Conservation (phyloP, 1,139 yeast genomes). For the Pichia sp. region DNA sequence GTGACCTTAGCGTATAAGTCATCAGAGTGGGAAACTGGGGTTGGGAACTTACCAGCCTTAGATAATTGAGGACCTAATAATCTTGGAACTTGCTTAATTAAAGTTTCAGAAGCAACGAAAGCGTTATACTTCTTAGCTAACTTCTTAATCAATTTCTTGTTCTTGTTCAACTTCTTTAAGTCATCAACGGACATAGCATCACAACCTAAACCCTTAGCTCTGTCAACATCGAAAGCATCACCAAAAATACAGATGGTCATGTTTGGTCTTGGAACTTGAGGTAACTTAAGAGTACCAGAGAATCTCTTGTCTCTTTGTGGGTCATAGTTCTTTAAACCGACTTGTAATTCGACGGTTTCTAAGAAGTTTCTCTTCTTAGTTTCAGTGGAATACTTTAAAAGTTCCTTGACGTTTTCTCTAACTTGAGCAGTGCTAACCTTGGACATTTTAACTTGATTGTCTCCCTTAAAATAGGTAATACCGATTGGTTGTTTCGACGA, state of each 20-base stretch:
- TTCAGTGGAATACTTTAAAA: constrained; percentile 84
- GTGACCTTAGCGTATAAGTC: constrained; percentile 93
- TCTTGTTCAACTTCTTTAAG: constrained; percentile 99
- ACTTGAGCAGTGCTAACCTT: constrained; percentile 90
- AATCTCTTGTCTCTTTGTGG: constrained; percentile 99
- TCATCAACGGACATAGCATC: constrained; percentile 99
- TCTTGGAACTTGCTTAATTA: constrained; percentile 99
- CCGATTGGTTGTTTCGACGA: constrained; percentile 22
- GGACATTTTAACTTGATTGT: constrained; percentile 68
- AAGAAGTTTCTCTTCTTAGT: constrained; percentile 99
- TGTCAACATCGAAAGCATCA: constrained; percentile 99
- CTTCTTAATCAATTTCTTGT: constrained; percentile 99
- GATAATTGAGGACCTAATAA: constrained; percentile 99
- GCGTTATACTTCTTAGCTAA: constrained; percentile 99
- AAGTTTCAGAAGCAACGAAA: constrained; percentile 97
- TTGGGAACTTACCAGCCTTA: constrained; percentile 99
- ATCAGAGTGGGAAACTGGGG: constrained; percentile 99
- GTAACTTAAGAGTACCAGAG: constrained; percentile 99
- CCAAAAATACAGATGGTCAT: constrained; percentile 99
- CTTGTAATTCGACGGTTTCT: constrained; percentile 99
- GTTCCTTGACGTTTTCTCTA: constrained; percentile 93
- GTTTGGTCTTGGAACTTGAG: constrained; percentile 99
- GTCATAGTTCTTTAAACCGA: constrained; percentile 99
- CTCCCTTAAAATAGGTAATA: constrained; percentile 51
- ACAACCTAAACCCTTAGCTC: constrained; percentile 99